A percentile compares a stretch with the other conserved stretches of the same genome.
phyloP scores from a whole-genome alignment of 305 asterid genomes.

The Fraxinus platypoda region DNA sequence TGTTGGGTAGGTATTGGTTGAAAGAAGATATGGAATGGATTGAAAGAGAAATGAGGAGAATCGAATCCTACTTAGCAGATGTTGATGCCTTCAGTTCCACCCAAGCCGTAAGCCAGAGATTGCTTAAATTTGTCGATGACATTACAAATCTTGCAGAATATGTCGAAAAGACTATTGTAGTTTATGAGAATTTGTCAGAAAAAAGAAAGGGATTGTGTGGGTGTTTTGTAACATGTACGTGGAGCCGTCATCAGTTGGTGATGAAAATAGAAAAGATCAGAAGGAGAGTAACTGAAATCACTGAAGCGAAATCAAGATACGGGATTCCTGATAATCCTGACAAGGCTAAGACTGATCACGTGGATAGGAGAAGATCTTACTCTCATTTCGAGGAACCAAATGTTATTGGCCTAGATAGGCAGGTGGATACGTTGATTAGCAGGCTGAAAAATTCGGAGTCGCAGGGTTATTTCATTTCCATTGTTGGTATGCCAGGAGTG shows the following conservation, averaged over 20 bases:
- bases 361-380: neutral
- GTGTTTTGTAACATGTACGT: neutral
- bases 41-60: neutral
- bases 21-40: neutral
- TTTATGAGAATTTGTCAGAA: neutral
- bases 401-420: neutral
- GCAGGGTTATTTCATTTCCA: neutral
- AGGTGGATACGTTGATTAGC: neutral
- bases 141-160: neutral
- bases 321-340: neutral
- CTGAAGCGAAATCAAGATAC: neutral
- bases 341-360: neutral
- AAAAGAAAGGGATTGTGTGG: neutral
- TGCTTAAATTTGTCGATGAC: neutral
- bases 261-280: neutral
- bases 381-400: neutral
- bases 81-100: neutral
- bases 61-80: neutral
- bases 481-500: conserved; percentile 1
- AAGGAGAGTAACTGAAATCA: neutral
- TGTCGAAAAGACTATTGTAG: neutral
- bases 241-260: neutral
- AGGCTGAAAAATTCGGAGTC: neutral
- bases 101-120: neutral
- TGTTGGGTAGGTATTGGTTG: neutral